These are phyloP conservation scores for Sedum album DNA, from an alignment of 164 flowering plant genomes.

Conservation along the genomic window DNA sequence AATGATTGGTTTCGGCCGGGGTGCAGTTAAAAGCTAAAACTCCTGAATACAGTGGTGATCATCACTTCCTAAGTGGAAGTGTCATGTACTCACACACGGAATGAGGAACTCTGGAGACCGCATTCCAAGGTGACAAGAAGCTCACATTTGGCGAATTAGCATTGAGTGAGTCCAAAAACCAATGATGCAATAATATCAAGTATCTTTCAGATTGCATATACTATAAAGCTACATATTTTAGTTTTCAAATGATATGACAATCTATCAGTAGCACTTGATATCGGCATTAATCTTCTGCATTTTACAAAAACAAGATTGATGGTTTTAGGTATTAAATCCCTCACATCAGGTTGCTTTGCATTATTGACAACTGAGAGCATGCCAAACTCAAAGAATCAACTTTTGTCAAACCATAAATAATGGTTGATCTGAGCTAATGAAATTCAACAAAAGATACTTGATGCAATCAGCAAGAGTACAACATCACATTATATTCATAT, in stretches of 20 bases:
- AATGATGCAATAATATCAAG: not conserved
- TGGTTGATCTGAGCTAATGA: too few relatives aligned
- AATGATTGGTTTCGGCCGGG: constrained; percentile 3
- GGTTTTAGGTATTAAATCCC: not conserved
- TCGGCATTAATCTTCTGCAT: too few relatives aligned
- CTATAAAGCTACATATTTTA: not conserved
- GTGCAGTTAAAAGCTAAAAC: too few relatives aligned
- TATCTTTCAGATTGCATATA: not conserved
- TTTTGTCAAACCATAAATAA: not conserved
- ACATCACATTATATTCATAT: too few relatives aligned
- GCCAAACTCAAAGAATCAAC: not conserved
- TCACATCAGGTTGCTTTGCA: not conserved
- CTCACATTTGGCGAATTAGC: not conserved
- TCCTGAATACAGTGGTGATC: not conserved
- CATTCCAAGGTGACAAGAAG: not conserved
- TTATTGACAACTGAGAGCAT: not conserved
- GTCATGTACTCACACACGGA: not conserved
- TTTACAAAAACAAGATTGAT: too few relatives aligned
- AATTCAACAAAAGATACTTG: too few relatives aligned
- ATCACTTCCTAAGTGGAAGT: not conserved
- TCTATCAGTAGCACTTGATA: too few relatives aligned
- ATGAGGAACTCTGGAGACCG: not conserved
- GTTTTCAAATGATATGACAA: not conserved
- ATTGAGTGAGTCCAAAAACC: not conserved
- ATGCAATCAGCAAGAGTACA: too few relatives aligned